Percentiles rank a stretch among this genome's conserved stretches.
Evolutionary conservation across 441 rosid species (phyloP).

Genomic region (Theobroma grandiflorum): DNA sequence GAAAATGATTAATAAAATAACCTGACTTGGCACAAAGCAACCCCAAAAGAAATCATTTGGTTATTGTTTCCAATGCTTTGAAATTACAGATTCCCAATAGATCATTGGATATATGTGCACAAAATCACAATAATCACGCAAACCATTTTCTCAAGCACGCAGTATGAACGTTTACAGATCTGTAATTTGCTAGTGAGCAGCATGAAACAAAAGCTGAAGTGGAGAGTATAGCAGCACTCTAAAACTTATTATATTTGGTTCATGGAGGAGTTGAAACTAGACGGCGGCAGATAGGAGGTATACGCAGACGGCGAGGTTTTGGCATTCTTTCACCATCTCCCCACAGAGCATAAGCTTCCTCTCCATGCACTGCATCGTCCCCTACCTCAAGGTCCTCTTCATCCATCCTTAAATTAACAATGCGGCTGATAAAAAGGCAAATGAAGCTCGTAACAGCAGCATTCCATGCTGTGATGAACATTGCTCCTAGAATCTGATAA

Average conservation of each 20-base stretch:
- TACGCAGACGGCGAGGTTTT: slow-evolving; percentile 26
- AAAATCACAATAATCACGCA: not conserved
- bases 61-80: not conserved
- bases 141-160: not conserved
- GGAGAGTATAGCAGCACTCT: not conserved
- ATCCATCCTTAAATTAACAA: slow-evolving; percentile 56
- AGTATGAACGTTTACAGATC: not conserved
- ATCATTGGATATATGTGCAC: not conserved
- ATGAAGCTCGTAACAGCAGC: slow-evolving; percentile 54
- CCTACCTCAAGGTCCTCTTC: slow-evolving; percentile 63
- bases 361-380: slow-evolving; percentile 67
- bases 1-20: not conserved
- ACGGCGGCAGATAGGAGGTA: slow-evolving; percentile 24
- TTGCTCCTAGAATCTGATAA: slow-evolving; percentile 50
- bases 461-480: slow-evolving; percentile 56
- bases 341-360: slow-evolving; percentile 68
- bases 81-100: not conserved
- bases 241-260: not conserved
- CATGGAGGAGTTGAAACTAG: not conserved
- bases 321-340: slow-evolving; percentile 60
- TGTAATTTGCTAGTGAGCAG: not conserved
- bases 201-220: not conserved
- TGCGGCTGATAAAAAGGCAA: slow-evolving; percentile 51
- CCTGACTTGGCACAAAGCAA: not conserved
- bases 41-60: not conserved